Evolutionary conservation across 108 stramenopile species (phyloP), one percentile per base, ranked within the genome.

Genomic region (Parietichytrium sp.): DNA sequence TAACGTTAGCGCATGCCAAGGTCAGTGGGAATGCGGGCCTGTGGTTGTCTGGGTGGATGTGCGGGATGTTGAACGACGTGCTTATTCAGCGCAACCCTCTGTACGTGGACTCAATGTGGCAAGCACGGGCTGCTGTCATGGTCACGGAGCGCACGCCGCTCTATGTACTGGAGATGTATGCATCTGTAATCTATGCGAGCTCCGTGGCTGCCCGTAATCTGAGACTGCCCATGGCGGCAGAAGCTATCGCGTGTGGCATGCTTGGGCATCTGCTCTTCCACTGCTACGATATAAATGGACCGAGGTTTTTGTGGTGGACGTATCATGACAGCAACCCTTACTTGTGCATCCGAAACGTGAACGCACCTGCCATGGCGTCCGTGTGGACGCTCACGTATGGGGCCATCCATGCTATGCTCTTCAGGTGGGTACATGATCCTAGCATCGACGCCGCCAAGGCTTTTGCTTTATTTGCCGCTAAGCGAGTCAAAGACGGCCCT

Each of bases 71-170:
- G 27, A 81, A 81, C 36, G 81, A 81, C 42, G 23, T 48, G 10
- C 54, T 81, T 48, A 55, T 81, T 54, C 54, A 55, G 81, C 13
- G 45, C 54, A 47, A 55, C 15, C 81, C 81, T 12, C n/a, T n/a
- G n/a, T 52, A 55, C 25, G 53, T 55, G n/a, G 81, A 81, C 38
- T 55, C 47, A 27, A 55, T 81, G 18, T 81, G 81, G 81, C 81
- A 81, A 20, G 81, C 81, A 3, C 81, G 55, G 54, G 50, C n/a
- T 6, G 29, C 42, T 20, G 42, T 81, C 29, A 81, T 81, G 81
- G 25, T 81, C 16, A 55, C 81, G 12, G 54, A 53, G 8, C 12
- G 81, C 4, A 29, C 55, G 45, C 81, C 81, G 25, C 54, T 81
- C 6, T 81, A 81, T 42, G 55, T 81, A 13, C 53, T 48, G 20